Percentiles rank a stretch among this genome's conserved stretches.
Conservation (phyloP, 345 rosid genomes). For the Corchorus olitorius region DNA sequence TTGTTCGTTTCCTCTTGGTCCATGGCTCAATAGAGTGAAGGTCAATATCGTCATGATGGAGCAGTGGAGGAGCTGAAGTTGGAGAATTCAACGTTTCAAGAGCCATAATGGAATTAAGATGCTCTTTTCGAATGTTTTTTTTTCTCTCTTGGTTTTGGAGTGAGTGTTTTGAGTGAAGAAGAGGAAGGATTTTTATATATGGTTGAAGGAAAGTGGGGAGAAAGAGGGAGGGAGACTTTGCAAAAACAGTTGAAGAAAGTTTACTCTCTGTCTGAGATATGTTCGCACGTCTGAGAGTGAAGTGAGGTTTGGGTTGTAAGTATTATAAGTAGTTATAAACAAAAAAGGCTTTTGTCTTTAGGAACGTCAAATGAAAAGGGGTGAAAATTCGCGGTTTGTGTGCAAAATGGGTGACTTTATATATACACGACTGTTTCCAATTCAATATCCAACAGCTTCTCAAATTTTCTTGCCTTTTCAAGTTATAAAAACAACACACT, state of each 20-base stretch:
- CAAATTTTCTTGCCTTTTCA: neutral
- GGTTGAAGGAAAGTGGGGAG: neutral
- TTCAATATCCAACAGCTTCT: neutral
- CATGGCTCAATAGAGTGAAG: conserved; percentile 34
- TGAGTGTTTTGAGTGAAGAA: neutral
- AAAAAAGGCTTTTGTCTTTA: neutral
- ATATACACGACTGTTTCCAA: neutral
- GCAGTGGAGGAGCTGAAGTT: conserved; percentile 43
- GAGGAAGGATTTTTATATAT: conserved; percentile 1
- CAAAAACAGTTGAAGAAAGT: neutral
- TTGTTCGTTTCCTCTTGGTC: conserved; percentile 45
- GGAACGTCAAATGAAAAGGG: neutral
- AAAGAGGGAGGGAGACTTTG: neutral
- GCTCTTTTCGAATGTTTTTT: neutral
- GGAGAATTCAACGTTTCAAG: conserved; percentile 65
- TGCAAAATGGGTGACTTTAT: neutral
- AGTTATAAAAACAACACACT: neutral
- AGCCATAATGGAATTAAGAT: conserved; percentile 30
- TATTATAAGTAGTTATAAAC: neutral
- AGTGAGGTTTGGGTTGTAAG: neutral
- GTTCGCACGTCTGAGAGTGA: neutral
- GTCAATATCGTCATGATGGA: conserved; percentile 38
- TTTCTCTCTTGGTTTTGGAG: neutral
- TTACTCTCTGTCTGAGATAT: neutral
- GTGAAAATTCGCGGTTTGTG: neutral